phyloP scores from a whole-genome alignment of 2,329 filamentous ascomycete genomes.

The Capronia epimyces region DNA sequence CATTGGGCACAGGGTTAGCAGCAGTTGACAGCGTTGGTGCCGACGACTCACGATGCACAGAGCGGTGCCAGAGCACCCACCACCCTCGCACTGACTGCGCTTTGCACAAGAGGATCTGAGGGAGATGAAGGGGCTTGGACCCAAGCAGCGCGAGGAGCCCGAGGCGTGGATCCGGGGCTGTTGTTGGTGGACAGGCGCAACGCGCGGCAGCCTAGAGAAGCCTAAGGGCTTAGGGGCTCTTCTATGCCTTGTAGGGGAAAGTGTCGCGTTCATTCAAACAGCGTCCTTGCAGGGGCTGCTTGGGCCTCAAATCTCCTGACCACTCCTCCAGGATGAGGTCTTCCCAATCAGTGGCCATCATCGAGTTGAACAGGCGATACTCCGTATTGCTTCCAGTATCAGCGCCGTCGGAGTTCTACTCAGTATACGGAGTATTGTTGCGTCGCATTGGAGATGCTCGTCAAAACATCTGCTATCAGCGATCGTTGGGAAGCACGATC shows the following conservation, averaged over 20 bases:
- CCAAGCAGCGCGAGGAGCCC: background rate
- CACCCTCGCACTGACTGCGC: background rate
- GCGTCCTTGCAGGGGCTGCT: background rate
- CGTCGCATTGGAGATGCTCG: no score
- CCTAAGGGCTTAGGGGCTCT: background rate
- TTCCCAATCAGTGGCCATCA: no score
- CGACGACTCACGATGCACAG: background rate
- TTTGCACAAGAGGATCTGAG: background rate
- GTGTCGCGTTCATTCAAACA: constrained; percentile 9
- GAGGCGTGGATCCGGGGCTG: background rate
- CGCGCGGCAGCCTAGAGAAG: constrained; percentile 9
- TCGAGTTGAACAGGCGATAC: no score
- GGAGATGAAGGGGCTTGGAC: constrained; percentile 20
- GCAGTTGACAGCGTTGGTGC: background rate
- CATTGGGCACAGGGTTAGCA: constrained; percentile 2
- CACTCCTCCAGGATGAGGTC: background rate
- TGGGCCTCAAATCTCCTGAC: constrained; percentile 1
- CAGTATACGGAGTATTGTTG: no score
- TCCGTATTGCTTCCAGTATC: no score
- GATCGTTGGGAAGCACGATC: no score
- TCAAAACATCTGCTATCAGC: no score
- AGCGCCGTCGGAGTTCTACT: no score
- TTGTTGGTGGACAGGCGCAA: constrained; percentile 14
- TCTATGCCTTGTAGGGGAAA: constrained; percentile 4
- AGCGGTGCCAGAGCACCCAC: background rate